These are phyloP conservation scores for Metarhizium guizhouense DNA, from an alignment of 2,329 filamentous ascomycete genomes.

Conservation along the genomic window DNA sequence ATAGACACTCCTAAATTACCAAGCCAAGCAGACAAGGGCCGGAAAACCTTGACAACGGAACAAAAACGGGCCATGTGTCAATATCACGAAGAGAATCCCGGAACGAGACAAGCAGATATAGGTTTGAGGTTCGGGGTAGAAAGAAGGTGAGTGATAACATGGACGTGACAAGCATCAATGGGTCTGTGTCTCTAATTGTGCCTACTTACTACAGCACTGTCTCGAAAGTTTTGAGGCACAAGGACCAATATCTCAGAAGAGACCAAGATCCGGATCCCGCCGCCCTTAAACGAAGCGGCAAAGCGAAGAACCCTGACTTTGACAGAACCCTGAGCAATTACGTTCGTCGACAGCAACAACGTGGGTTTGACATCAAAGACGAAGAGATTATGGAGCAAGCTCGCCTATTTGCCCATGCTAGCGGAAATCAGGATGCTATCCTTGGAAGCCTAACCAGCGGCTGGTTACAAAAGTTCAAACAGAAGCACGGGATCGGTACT, in stretches of 20 bases:
- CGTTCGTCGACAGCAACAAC: constrained; percentile 71
- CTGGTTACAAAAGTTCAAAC: constrained; percentile 95
- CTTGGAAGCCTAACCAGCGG: constrained; percentile 61
- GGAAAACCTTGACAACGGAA: constrained; percentile 83
- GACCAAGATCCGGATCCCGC: constrained; percentile 57
- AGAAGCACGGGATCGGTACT: constrained; percentile 59
- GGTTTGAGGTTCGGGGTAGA: constrained; percentile 93
- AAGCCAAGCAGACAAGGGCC: constrained; percentile 49
- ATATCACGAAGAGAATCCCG: constrained; percentile 84
- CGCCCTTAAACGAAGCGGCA: constrained; percentile 57
- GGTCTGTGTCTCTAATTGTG: background rate
- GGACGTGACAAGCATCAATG: background rate
- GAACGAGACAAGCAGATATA: constrained; percentile 91
- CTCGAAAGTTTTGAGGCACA: constrained; percentile 92
- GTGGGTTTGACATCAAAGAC: constrained; percentile 66
- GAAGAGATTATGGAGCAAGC: constrained; percentile 81
- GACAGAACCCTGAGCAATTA: constrained; percentile 85
- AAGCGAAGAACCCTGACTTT: constrained; percentile 82
- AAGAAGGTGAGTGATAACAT: constrained; percentile 63
- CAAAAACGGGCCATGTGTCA: constrained; percentile 90
- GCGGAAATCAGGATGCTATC: constrained; percentile 58
- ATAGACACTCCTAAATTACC: constrained; percentile 18
- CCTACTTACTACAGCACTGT: constrained; percentile 63
- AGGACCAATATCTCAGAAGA: constrained; percentile 88
- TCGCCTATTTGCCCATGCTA: constrained; percentile 67